A percentile compares a stretch with the other conserved stretches of the same genome.
Evolutionary conservation across 345 rosid genomes (phyloP).

Genomic region (Ceriops decandra): DNA sequence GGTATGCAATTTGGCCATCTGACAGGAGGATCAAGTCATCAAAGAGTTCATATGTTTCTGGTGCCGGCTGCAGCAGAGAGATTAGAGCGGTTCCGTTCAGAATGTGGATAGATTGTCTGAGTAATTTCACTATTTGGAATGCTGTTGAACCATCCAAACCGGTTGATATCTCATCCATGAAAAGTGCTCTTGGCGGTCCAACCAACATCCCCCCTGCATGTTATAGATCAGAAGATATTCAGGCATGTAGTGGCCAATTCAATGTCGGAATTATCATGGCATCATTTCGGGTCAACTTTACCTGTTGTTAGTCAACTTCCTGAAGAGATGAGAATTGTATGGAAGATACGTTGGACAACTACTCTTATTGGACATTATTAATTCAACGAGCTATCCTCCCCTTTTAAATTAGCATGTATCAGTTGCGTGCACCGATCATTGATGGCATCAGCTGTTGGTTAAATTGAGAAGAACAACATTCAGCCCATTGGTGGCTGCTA

Average conservation of each 20-base stretch:
- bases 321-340: constrained; percentile 36
- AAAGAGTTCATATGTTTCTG: constrained; percentile 67
- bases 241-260: not conserved
- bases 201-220: constrained; percentile 68
- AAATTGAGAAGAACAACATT: too few species aligned
- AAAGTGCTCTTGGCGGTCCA: constrained; percentile 70
- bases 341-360: too few species aligned
- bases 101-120: constrained; percentile 52
- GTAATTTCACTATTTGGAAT: constrained; percentile 69
- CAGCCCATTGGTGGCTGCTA: too few species aligned
- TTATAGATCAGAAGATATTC: not conserved
- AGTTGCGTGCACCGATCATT: too few species aligned
- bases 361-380: too few species aligned
- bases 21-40: constrained; percentile 76
- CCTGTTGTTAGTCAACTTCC: constrained; percentile 69
- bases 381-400: too few species aligned
- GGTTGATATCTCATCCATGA: constrained; percentile 89
- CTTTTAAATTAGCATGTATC: too few species aligned
- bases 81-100: constrained; percentile 68
- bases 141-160: constrained; percentile 86
- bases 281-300: not conserved
- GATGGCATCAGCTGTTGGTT: too few species aligned
- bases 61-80: constrained; percentile 85
- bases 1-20: constrained; percentile 74
- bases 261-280: not conserved